phyloP scores from a whole-genome alignment of 305 asterid genomes.

The Fraxinus velutina region DNA sequence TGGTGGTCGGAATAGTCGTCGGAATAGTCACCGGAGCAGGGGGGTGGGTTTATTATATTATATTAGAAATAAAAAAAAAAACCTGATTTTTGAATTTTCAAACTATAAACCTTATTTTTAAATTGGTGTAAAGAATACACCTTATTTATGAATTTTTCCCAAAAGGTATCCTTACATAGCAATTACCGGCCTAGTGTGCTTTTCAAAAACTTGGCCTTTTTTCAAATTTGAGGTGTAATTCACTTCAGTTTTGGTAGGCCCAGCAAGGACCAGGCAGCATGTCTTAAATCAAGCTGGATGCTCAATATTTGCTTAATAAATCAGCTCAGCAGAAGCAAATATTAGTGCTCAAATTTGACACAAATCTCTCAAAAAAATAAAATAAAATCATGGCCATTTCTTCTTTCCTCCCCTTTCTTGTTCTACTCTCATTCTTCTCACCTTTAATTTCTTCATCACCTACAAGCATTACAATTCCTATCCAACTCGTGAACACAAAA shows the following conservation, averaged over 20 bases:
- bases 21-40: too few species aligned
- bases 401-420: constrained; percentile 23
- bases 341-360: constrained; percentile 17
- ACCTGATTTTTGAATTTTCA: too few species aligned
- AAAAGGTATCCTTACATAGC: background rate
- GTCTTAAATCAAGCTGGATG: background rate
- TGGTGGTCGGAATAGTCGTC: too few species aligned
- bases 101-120: too few species aligned
- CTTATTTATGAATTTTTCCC: too few species aligned
- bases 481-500: constrained; percentile 39
- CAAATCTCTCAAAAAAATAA: background rate
- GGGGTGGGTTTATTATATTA: too few species aligned
- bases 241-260: background rate
- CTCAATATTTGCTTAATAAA: background rate
- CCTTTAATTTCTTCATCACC: constrained; percentile 33
- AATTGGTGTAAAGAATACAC: too few species aligned
- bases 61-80: too few species aligned
- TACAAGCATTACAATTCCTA: constrained; percentile 37
- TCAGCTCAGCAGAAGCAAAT: constrained; percentile 18
- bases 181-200: background rate
- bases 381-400: constrained; percentile 41
- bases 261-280: background rate
- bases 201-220: background rate
- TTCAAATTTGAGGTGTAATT: background rate
- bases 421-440: constrained; percentile 28